These are phyloP conservation scores for Echinochloa phyllopogon DNA, from an alignment of 176 grass and related monocot species.

Conservation along the genomic window DNA sequence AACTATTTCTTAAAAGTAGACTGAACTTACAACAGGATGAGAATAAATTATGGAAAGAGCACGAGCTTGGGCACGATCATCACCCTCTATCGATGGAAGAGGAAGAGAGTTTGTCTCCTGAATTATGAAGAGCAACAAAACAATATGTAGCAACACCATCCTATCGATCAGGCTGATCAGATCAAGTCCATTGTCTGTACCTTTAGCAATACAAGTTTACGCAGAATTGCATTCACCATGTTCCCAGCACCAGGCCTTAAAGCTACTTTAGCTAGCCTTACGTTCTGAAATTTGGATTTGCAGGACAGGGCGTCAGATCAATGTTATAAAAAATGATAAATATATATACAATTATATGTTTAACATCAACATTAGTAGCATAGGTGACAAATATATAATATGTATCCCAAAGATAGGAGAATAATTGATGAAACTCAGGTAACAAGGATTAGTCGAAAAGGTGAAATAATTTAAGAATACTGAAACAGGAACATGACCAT, in stretches of 20 bases:
- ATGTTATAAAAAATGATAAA: conserved; percentile 22
- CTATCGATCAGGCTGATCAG: conserved; percentile 30
- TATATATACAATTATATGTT: background rate
- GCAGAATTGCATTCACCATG: conserved; percentile 89
- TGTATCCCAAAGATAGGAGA: conserved; percentile 14
- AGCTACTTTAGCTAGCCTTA: conserved; percentile 88
- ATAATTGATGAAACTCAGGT: conserved; percentile 2
- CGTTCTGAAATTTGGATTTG: conserved; percentile 72
- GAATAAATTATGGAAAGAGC: conserved; percentile 92
- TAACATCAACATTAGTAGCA: conserved; percentile 18
- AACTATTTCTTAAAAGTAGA: conserved; percentile 34
- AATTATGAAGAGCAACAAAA: conserved; percentile 43
- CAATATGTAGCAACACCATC: conserved; percentile 18
- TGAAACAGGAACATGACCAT: conserved; percentile 24
- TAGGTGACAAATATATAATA: conserved; percentile 28
- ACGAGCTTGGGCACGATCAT: conserved; percentile 84
- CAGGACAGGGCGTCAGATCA: conserved; percentile 15
- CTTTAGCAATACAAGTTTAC: conserved; percentile 81
- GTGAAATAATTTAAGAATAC: conserved; percentile 12
- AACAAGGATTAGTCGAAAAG: background rate
- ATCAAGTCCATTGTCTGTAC: conserved; percentile 46
- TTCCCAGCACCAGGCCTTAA: conserved; percentile 93
- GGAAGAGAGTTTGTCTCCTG: conserved; percentile 90
- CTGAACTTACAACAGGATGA: conserved; percentile 88
- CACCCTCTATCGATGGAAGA: conserved; percentile 82